These are phyloP conservation scores for Cladosporium phlei DNA, from an alignment of 2,329 filamentous ascomycete species.

Conservation along the genomic window DNA sequence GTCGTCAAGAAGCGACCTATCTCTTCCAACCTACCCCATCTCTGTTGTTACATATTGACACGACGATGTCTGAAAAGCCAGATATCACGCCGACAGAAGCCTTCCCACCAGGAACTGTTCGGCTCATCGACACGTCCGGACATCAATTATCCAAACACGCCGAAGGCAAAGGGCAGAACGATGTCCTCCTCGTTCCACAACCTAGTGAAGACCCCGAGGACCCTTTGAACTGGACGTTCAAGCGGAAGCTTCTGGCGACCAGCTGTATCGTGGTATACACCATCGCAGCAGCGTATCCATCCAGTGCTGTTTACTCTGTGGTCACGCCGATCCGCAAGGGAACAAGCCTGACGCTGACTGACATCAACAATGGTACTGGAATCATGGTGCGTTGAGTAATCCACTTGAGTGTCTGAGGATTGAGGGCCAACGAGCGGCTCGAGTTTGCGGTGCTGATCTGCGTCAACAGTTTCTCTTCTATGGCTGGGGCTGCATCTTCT, in stretches of 20 bases:
- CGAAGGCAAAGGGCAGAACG: conserved; percentile 28
- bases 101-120: conserved; percentile 37
- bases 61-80: too few relatives aligned
- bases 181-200: conserved; percentile 40
- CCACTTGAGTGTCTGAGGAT: too few relatives aligned
- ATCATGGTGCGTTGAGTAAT: conserved; percentile 11
- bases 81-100: neutral
- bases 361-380: conserved; percentile 48
- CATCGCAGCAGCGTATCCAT: conserved; percentile 46
- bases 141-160: conserved; percentile 36
- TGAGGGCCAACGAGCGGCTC: too few relatives aligned
- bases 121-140: conserved; percentile 39
- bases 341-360: conserved; percentile 42
- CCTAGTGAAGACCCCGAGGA: conserved; percentile 45
- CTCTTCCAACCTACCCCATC: too few relatives aligned
- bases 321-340: conserved; percentile 45
- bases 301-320: conserved; percentile 48
- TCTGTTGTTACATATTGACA: too few relatives aligned
- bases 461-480: conserved; percentile 38
- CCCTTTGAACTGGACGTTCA: conserved; percentile 32
- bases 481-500: conserved; percentile 47
- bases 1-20: too few relatives aligned
- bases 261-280: conserved; percentile 44
- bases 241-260: conserved; percentile 41
- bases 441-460: too few relatives aligned